Conservation (phyloP, 257 asterid species). For the Fraxinus anomala region DNA sequence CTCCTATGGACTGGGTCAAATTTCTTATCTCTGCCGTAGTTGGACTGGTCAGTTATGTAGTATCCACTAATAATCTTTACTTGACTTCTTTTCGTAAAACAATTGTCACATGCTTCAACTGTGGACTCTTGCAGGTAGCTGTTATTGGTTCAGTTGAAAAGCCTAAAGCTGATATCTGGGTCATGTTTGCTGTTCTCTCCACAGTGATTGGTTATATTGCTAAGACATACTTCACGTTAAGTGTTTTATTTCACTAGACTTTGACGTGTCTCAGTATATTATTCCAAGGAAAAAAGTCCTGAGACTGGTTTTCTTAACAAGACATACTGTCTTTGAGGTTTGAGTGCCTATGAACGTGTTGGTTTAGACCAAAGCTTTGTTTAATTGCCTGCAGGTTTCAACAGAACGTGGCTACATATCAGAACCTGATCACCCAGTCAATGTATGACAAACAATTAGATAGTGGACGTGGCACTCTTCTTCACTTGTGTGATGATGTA, state of each 20-base stretch:
- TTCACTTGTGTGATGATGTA: constrained; percentile 98
- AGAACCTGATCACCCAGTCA: constrained; percentile 89
- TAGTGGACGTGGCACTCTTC: constrained; percentile 97
- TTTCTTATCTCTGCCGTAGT: constrained; percentile 82
- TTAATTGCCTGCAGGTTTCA: constrained; percentile 66
- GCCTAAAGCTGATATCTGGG: constrained; percentile 98
- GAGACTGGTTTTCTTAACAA: background rate
- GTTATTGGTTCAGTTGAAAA: constrained; percentile 92
- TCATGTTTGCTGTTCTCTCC: constrained; percentile 85
- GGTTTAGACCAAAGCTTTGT: constrained; percentile 7
- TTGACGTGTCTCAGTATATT: constrained; percentile 6
- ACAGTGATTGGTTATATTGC: constrained; percentile 97
- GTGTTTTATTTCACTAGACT: constrained; percentile 29
- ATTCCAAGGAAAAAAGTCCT: background rate
- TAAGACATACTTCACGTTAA: constrained; percentile 95
- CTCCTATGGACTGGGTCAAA: constrained; percentile 99
- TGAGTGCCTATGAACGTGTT: constrained; percentile 15
- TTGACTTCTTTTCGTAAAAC: constrained; percentile 10
- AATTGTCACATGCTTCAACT: constrained; percentile 11
- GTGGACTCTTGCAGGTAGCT: constrained; percentile 72
- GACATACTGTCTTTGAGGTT: constrained; percentile 20
- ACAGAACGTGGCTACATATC: constrained; percentile 89
- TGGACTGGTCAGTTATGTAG: constrained; percentile 66
- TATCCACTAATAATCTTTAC: constrained; percentile 17
- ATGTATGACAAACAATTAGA: constrained; percentile 99